Evolutionary conservation across 169 alveolate genomes (phyloP).

Genomic region (Fabrea salina): DNA sequence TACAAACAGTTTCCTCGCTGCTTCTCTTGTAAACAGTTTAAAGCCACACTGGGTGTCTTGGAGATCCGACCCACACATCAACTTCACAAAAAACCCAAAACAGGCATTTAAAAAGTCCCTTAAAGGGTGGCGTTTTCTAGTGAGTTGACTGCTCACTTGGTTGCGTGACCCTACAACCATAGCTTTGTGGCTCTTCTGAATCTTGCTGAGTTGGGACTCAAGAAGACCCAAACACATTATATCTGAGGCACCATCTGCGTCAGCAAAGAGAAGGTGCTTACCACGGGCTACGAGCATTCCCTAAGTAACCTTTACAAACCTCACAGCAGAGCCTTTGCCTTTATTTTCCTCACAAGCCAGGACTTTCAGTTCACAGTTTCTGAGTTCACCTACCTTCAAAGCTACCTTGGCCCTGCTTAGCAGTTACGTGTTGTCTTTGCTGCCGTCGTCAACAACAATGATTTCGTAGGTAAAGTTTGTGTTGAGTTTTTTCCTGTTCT

Average conservation of each 20-base stretch:
- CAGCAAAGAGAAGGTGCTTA: constrained; percentile 73
- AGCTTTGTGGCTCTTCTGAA: constrained; percentile 48
- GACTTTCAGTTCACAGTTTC: constrained; percentile 47
- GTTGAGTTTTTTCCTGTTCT: constrained; percentile 21
- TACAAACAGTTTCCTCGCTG: constrained; percentile 73
- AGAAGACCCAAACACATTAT: constrained; percentile 59
- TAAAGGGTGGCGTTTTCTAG: constrained; percentile 41
- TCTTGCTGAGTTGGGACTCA: constrained; percentile 39
- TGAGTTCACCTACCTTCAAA: constrained; percentile 7
- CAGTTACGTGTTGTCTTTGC: constrained; percentile 74
- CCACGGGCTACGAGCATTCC: constrained; percentile 77
- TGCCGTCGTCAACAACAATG: constrained; percentile 83
- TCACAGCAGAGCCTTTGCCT: constrained; percentile 89
- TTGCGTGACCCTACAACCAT: constrained; percentile 83
- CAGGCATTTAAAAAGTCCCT: constrained; percentile 37
- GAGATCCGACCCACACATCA: constrained; percentile 23
- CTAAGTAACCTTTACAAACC: constrained; percentile 41
- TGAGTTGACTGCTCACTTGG: constrained; percentile 43
- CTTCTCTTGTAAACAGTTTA: constrained; percentile 79
- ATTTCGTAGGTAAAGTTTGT: constrained; percentile 65
- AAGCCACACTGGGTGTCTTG: constrained; percentile 90
- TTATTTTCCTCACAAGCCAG: constrained; percentile 57
- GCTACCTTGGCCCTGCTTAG: constrained; percentile 47
- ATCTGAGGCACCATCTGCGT: constrained; percentile 90
- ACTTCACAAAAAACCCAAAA: background rate